Conservation (phyloP, 768 basidiomycete genomes). For the Ephemerocybe angulata region DNA sequence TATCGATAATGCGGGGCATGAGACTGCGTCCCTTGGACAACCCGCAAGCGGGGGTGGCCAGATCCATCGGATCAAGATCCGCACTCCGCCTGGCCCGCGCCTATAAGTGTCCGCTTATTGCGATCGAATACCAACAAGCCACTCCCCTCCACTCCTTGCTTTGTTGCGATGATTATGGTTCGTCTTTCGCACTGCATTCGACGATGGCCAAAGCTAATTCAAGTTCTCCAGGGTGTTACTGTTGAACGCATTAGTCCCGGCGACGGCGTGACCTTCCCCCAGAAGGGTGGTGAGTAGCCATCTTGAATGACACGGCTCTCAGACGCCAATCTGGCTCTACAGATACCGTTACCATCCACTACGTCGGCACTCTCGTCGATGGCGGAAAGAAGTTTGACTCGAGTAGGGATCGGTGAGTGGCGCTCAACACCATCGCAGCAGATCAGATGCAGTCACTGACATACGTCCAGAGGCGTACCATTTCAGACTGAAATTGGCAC, state of each 20-base stretch:
- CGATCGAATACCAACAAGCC: constrained; percentile 18
- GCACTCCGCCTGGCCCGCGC: constrained; percentile 49
- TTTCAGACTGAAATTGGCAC: constrained; percentile 73
- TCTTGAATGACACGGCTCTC: constrained; percentile 11
- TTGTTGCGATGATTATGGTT: background rate
- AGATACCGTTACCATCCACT: constrained; percentile 78
- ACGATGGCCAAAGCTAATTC: constrained; percentile 30
- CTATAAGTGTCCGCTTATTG: constrained; percentile 39
- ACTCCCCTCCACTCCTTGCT: constrained; percentile 5
- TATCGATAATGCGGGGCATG: constrained; percentile 24
- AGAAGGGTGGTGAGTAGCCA: constrained; percentile 57
- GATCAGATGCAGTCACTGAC: constrained; percentile 8
- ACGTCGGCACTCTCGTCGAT: constrained; percentile 65
- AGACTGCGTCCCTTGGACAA: constrained; percentile 4
- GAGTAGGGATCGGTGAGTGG: constrained; percentile 64
- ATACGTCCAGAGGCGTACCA: constrained; percentile 42
- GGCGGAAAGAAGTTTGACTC: constrained; percentile 68
- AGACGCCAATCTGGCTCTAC: constrained; percentile 12
- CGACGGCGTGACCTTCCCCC: constrained; percentile 63
- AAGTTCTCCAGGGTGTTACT: constrained; percentile 59
- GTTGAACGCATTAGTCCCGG: constrained; percentile 57
- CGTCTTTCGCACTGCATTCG: constrained; percentile 16
- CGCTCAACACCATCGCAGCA: constrained; percentile 2
- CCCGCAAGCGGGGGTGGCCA: constrained; percentile 31
- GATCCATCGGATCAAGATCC: constrained; percentile 73